A percentile compares a stretch with the other conserved stretches of the same genome.
phyloP scores from a whole-genome alignment of 768 basidiomycete genomes.

The Jaapia argillacea region DNA sequence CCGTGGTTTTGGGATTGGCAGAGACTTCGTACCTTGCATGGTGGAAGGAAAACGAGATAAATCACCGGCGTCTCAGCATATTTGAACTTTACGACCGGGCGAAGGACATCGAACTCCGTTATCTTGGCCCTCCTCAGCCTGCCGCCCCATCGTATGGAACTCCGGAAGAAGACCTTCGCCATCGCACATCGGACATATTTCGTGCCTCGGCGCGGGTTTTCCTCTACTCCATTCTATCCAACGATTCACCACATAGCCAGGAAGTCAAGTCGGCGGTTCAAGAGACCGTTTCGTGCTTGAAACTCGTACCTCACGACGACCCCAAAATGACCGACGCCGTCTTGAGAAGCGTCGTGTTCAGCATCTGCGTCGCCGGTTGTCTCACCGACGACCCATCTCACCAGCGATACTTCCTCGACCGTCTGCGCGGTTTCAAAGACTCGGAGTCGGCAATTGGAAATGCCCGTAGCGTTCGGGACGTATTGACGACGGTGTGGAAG shows the following conservation, averaged over 20 bases:
- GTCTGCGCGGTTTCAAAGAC: constrained; percentile 43
- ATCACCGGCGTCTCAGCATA: constrained; percentile 40
- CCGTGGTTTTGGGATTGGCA: constrained; percentile 69
- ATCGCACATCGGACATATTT: constrained; percentile 41
- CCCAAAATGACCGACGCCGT: constrained; percentile 36
- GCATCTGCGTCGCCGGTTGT: constrained; percentile 63
- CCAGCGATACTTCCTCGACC: constrained; percentile 29
- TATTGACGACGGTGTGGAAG: constrained; percentile 54
- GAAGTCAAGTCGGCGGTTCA: constrained; percentile 50
- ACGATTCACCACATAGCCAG: constrained; percentile 52
- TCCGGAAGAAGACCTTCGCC: constrained; percentile 10
- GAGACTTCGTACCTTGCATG: constrained; percentile 54
- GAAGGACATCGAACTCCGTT: constrained; percentile 34
- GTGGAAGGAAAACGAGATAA: constrained; percentile 47
- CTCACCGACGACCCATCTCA: constrained; percentile 43
- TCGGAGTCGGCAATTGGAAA: constrained; percentile 50
- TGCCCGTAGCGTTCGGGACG: constrained; percentile 36
- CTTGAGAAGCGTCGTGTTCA: constrained; percentile 70
- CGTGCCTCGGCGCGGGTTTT: constrained; percentile 67
- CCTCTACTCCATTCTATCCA: constrained; percentile 68
- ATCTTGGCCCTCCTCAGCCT: constrained; percentile 36
- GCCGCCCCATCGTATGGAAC: constrained; percentile 6
- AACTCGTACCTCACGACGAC: constrained; percentile 23
- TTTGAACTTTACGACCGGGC: constrained; percentile 49
- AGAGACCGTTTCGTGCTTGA: constrained; percentile 41